phyloP scores from a whole-genome alignment of 1,284 basidiomycete genomes.

The Chondrostereum purpureum region DNA sequence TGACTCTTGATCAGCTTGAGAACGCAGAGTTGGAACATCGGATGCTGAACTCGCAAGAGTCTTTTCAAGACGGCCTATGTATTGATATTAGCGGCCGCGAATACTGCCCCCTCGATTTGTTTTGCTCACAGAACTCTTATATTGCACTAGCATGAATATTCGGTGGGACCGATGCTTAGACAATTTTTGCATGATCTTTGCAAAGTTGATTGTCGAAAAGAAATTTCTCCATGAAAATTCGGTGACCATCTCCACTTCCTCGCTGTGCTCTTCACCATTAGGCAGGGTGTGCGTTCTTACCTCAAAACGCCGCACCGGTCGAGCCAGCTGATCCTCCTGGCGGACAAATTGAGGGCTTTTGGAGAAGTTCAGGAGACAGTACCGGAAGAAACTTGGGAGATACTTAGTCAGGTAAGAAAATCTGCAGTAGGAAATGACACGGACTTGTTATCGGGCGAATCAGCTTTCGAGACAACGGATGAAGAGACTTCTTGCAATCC shows the following conservation, averaged over 20 bases:
- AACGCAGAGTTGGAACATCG: constrained; percentile 92
- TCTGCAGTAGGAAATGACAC: constrained; percentile 18
- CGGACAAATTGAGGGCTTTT: constrained; percentile 48
- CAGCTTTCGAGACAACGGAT: constrained; percentile 82
- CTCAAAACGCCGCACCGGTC: constrained; percentile 49
- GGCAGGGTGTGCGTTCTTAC: constrained; percentile 50
- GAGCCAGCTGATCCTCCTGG: constrained; percentile 54
- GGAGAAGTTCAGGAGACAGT: constrained; percentile 75
- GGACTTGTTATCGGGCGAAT: constrained; percentile 83
- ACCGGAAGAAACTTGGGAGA: constrained; percentile 83
- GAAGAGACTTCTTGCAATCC: constrained; percentile 87
- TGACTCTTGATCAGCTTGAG: constrained; percentile 98
- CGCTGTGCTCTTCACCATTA: constrained; percentile 67
- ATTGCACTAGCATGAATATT: constrained; percentile 94
- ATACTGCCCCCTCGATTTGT: background rate
- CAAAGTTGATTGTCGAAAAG: constrained; percentile 97
- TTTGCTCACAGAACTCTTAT: constrained; percentile 93
- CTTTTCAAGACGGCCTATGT: constrained; percentile 88
- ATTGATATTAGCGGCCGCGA: no score
- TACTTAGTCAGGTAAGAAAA: constrained; percentile 5
- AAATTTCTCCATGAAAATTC: constrained; percentile 99
- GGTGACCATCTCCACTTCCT: constrained; percentile 86
- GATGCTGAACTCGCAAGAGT: constrained; percentile 89
- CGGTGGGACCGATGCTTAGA: constrained; percentile 93
- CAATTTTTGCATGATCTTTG: constrained; percentile 96